Evolutionary conservation across 2,329 filamentous ascomycete species (phyloP).

Genomic region (Fusarium napiforme): DNA sequence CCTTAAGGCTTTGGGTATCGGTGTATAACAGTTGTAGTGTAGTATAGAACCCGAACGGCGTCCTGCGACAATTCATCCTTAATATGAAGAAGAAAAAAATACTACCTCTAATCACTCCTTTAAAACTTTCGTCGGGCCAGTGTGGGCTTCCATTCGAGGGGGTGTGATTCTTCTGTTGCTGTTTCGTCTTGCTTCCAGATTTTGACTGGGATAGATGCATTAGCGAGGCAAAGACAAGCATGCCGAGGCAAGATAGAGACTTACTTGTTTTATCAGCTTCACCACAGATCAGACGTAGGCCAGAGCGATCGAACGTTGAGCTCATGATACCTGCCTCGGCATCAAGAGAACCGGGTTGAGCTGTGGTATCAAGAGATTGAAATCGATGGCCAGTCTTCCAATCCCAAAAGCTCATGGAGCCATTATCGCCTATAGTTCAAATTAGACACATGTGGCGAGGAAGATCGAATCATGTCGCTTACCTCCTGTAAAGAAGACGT

Average conservation of each 20-base stretch:
- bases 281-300: constrained; percentile 88
- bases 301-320: constrained; percentile 90
- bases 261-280: constrained; percentile 94
- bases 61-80: constrained; percentile 21
- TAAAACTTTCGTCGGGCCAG: constrained; percentile 81
- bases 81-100: constrained; percentile 7
- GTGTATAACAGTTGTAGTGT: constrained; percentile 49
- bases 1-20: constrained; percentile 80
- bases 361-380: constrained; percentile 88
- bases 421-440: constrained; percentile 75
- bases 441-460: constrained; percentile 11
- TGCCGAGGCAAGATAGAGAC: constrained; percentile 39
- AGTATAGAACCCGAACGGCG: constrained; percentile 32
- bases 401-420: constrained; percentile 97
- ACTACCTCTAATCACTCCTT: constrained; percentile 27
- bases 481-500: constrained; percentile 91
- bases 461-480: constrained; percentile 16
- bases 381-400: constrained; percentile 97
- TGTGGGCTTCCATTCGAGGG: constrained; percentile 90
- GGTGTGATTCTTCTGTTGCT: constrained; percentile 91
- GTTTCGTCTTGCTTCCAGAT: constrained; percentile 95
- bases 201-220: constrained; percentile 69
- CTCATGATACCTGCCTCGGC: constrained; percentile 96
- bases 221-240: constrained; percentile 40
- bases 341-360: constrained; percentile 92